Evolutionary conservation across 164 flowering plant genomes (phyloP), one percentile per base, ranked within the genome.

Genomic region (Pachysandra terminalis): DNA sequence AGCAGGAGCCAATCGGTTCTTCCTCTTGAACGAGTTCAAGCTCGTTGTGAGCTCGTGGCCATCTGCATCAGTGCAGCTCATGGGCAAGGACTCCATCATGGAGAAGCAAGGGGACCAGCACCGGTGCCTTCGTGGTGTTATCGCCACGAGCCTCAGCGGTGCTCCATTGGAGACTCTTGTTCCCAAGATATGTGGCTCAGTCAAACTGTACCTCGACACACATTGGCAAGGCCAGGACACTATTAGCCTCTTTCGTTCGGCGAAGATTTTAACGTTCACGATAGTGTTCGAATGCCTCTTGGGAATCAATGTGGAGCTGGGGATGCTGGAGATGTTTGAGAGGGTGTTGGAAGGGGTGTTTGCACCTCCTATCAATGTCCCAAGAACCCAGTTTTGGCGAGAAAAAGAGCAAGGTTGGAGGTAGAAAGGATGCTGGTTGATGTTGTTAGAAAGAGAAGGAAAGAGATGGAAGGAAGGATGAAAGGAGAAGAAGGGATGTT

Each of bases 1-100:
- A 53, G 85, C 82, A 0, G 83, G 76, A 6, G 97, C 92, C 25
- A 89, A 89, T 54, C 70, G 75, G 26, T 87, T 91, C 69, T 81
- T 91, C 65, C 60, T 87, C 23, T 85, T 93, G 0, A 89, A 86
- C 55, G 93, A 91, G 76, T 87, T 91, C 80, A 88, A 87, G 84
- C 66, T 87, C 23, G 97, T 91, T 61, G 78, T 87, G 10, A 88
- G 94, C 78, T 83, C 97, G 6, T 91, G 94, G 94, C 94, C 94
- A 2, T 67, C 87, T 4, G 61, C 88, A 0, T 79, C 90, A 0
- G 92, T 89, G 24, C 82, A 85, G 69, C 85, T 88, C 21, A 87
- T 89, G 92, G 97, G 97, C 12, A 73, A 28, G 54, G 68, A 85
- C 27, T 86, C 85, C 12, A 91, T 91, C 63, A 89, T 91, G 96